Evolutionary conservation across 2,329 filamentous ascomycete species (phyloP), one percentile per base, ranked within the genome.

Genomic region (Claviceps cyperi): DNA sequence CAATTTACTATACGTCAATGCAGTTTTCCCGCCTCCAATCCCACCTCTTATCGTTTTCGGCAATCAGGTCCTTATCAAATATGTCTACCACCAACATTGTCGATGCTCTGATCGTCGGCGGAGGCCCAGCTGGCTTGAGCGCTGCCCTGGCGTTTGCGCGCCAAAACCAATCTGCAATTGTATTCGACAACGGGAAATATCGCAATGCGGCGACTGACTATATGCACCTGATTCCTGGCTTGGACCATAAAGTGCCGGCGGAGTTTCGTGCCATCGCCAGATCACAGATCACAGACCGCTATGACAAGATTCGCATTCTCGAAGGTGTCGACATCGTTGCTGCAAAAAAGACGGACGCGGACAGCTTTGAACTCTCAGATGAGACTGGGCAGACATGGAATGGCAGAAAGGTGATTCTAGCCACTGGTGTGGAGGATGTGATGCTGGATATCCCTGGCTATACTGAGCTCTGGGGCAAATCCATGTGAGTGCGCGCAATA

Each of bases 361-460:
- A 60, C 2, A 38, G 53, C 3, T 72, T 73, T 43, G 58, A 62
- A 41, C 63, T 63, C 0, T 54, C 60, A 0, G 76, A 78, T 52
- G 63, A 58, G 1, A 37, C 62, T 0, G 75, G 73, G 0, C 56
- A 60, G 2, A 58, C 56, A 0, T 81, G 71, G 56, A 54, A 60
- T 9, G 77, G 76, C 0, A 66, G 66, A 45, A 81, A 76, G 52
- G 49, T 83, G 1, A 70, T 78, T 0, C 60, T 83, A 0, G 78
- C 75, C 0, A 76, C 65, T 0, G 79, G 80, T 0, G 66, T 75
- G 0, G 60, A 57, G 22, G 79, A 83, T 54, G 55, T 14, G 72
- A 80, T 2, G 57, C 66, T 2, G 78, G 79, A 0, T 82, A 77
- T 53, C 2, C 57, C 66, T 1, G 78, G 79, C 0, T 82, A 77